Evolutionary conservation across 2,329 filamentous ascomycete genomes (phyloP).

Genomic region (Aspergillus quadrilineatus): DNA sequence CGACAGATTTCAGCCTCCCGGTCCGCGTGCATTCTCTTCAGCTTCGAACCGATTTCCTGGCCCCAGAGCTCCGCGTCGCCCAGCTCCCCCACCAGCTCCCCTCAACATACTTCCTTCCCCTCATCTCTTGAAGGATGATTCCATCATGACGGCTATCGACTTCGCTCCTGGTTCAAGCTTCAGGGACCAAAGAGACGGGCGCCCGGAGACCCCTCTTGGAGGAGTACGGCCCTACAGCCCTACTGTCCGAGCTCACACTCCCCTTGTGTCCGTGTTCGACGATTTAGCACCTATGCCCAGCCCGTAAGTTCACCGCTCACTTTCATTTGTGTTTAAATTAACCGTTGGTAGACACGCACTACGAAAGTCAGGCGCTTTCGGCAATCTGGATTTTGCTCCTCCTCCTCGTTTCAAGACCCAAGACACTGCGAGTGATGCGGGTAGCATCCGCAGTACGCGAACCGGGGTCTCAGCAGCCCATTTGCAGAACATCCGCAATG

Average conservation of each 20-base stretch:
- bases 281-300: constrained; percentile 83
- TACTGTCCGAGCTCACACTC: constrained; percentile 70
- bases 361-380: constrained; percentile 51
- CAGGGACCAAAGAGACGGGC: constrained; percentile 67
- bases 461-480: constrained; percentile 73
- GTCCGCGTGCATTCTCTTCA: constrained; percentile 65
- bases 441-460: constrained; percentile 64
- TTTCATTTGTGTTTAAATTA: constrained; percentile 15
- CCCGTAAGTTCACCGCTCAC: constrained; percentile 64
- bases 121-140: constrained; percentile 78
- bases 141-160: constrained; percentile 69
- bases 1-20: constrained; percentile 33
- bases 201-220: constrained; percentile 61
- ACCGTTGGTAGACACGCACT: constrained; percentile 43
- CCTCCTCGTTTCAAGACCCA: constrained; percentile 47
- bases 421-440: constrained; percentile 46
- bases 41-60: constrained; percentile 51
- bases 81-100: constrained; percentile 68
- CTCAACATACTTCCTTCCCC: constrained; percentile 81
- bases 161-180: constrained; percentile 77
- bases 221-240: constrained; percentile 68
- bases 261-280: constrained; percentile 79
- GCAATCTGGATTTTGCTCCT: constrained; percentile 51
- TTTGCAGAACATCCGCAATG: constrained; percentile 70
- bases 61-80: constrained; percentile 53